Base-by-base conservation (phyloP, 441 rosid genomes). In the Manihot esculenta region DNA sequence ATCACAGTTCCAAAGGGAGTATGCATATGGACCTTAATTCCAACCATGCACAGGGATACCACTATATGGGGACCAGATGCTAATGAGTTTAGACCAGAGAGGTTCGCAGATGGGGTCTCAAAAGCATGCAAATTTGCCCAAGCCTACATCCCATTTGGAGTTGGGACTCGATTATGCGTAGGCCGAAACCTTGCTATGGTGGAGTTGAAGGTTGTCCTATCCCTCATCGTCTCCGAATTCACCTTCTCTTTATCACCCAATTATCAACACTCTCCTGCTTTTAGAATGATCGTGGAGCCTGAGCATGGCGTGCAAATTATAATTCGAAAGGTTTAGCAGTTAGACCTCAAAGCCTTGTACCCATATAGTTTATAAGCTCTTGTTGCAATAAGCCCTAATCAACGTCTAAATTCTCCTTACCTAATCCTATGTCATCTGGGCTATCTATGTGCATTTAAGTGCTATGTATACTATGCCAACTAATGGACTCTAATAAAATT, bases 121-220 rank as follows among this genome's bases (percentile, higher is more conserved):
- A 87, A 80, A 60, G 93, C 93, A 24, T 90, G 91, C 85, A 85
- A 82, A 55, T 74, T 62, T 44, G 83, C 88, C 1, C 91, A 90
- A 47, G 84, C 83, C 20, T 90, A 85, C 59, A 72, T 88, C 14
- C 96, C 96, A 0, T 90, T 88, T 48, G 91, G 96, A n/a, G 72
- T 84, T 0, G 96, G 96, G 3, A 77, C 89, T 65, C 85, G 96
- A 5, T 21, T 80, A 57, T 90, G 96, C 74, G 38, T 88, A 60
- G 93, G 91, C 24, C 80, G 59, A 71, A 85, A 90, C 77, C 85
- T 88, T 1, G 91, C 88, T 0, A 82, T 85, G 87, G 79, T 75
- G 64, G 73, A 88, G 42, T 54, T 90, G 76, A 90, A 88, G 80
- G 72, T 90, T 30, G 64, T 88, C n/a, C 69, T 90, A 30, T 82